Base-by-base conservation (phyloP, 73 alveolate species). In the Paramecium sexaurelia region DNA sequence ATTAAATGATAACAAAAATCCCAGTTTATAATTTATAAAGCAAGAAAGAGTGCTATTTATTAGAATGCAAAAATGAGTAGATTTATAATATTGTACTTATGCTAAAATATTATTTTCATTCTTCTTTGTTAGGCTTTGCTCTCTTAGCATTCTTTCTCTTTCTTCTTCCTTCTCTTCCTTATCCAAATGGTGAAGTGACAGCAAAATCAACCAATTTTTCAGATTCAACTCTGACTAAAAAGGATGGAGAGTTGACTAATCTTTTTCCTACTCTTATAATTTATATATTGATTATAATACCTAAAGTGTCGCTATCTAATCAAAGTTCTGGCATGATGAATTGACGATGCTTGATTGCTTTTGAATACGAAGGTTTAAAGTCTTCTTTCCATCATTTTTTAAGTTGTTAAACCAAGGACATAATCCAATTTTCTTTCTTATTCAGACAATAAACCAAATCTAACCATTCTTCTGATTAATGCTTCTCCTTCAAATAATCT, bases 241-340 rank as follows among this genome's bases (percentile, higher is more conserved):
- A 98, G 93, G 99, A 95, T 29, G 99, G 99, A 69, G 97, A 92
- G 96, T 96, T 97, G 90, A 98, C 98, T 92, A 98, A 92, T 95
- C 97, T 98, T 94, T 96, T 96, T 90, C 99, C 99, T 85, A 98
- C 99, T 22, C 99, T 88, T 9, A 33, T 10, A 61, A 20, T 33
- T 15, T 43, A 20, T 40, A 39, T 36, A 68, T 40, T 55, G 36
- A 1, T 0, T 22, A 5, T 41, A 51, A 37, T 88, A 88, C 94
- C 87, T 96, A 92, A 97, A 96, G 98, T 98, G 99, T 87, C 98
- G 95, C 95, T 98, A 98, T 92, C 99, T 94, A 92, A 98, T 98
- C 90, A 98, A 96, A 22, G 96, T 96, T 92, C 99, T 93, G 36
- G 99, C 99, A 93, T 98, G 99, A 86, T 98, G 99, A 96, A 98